Base-by-base conservation (phyloP, 495 filamentous ascomycete genomes). In the Penicillium robsamsonii region DNA sequence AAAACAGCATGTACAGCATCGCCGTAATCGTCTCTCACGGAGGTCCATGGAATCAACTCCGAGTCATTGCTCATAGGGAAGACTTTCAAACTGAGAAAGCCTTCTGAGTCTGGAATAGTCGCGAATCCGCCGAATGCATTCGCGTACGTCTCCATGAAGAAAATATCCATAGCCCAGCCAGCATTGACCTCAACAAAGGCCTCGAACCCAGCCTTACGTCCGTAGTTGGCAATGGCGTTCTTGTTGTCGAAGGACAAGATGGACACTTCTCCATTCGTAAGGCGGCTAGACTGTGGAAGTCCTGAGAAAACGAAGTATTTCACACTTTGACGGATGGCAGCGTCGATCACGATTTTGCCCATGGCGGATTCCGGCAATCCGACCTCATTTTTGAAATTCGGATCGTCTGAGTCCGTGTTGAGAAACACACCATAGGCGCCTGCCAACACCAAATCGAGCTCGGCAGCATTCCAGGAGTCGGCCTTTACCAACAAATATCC, bases 1-100 rank as follows among this genome's bases (percentile, higher is more conserved):
- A 72, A 68, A 10, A 70, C 47, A 11, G 69, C 71, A 24, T 72
- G 71, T 1, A 74, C 59, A 35, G 70, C 61, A 47, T 74, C 71
- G 2, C 69, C 71, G 46, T 58, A 72, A 35, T 72, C 71, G 38
- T 71, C 64, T 0, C 46, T 22, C 5, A 72, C 61, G 44, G 59
- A 55, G n/a, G 70, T 37, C 46, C 58, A 74, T 8, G 67, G 66
- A 7, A 72, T 59, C 22, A 65, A 33, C 20, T 67, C 64, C 29
- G 29, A 8, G 6, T 69, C 58, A 11, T 65, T 68, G 25, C 69
- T 67, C 70, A 67, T 67, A 11, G 46, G 29, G 0, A 69, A 66
- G 3, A 46, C 7, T 0, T 51, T n/a, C 50, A 69, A 62, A 13
- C 63, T 57, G 0, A 67, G 59, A 13, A 20, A 40, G 7, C 65